phyloP scores from a whole-genome alignment of 2,329 filamentous ascomycete genomes.

The Cladorrhinum sp. region DNA sequence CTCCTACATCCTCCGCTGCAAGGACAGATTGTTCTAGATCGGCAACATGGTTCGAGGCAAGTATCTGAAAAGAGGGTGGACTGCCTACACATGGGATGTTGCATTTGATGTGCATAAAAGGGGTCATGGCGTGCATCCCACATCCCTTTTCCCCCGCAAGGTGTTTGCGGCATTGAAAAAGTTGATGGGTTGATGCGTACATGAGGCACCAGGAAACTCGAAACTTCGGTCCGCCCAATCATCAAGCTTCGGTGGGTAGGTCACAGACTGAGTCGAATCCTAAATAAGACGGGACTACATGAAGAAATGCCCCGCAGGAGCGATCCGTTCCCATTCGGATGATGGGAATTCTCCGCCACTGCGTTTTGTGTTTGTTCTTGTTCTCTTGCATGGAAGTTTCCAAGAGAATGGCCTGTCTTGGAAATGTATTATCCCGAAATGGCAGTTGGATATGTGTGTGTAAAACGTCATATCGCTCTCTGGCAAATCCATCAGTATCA shows the following conservation, averaged over 20 bases:
- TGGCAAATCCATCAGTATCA: not conserved
- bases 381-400: not conserved
- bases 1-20: not conserved
- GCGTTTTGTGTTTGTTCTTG: not conserved
- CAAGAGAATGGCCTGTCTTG: not conserved
- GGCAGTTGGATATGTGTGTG: not conserved
- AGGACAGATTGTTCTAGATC: not conserved
- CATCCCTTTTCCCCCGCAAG: not conserved
- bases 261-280: slow-evolving; percentile 5
- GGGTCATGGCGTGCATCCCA: not conserved
- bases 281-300: not conserved
- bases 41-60: not conserved
- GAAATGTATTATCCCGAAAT: not conserved
- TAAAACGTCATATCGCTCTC: not conserved
- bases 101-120: not conserved
- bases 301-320: not conserved
- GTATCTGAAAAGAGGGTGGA: not conserved
- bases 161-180: not conserved
- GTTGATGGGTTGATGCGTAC: slow-evolving; percentile 9
- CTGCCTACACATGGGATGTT: too few relatives aligned
- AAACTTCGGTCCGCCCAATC: slow-evolving; percentile 17
- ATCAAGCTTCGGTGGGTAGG: slow-evolving; percentile 1
- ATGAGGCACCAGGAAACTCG: slow-evolving; percentile 6
- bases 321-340: not conserved
- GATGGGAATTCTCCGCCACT: not conserved